Evolutionary conservation across 371 early-diverging fungal species (phyloP).

Genomic region (Thermomucor indicae-seudaticae): DNA sequence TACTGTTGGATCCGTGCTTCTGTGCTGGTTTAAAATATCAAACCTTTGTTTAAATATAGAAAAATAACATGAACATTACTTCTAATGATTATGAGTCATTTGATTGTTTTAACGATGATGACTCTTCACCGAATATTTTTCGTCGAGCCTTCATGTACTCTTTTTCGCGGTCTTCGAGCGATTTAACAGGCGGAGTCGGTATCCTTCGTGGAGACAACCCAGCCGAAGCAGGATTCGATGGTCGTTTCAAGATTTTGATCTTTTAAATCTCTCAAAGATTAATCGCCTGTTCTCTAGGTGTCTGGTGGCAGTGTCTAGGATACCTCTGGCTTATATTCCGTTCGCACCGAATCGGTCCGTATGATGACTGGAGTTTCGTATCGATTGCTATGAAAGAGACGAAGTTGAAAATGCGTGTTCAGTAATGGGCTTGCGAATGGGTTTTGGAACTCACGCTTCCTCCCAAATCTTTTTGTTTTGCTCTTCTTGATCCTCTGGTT

Average conservation of each 20-base stretch:
- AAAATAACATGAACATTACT: too few relatives aligned
- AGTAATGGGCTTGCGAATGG: not conserved
- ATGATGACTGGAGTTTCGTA: slow-evolving; percentile 16
- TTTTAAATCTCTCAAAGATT: slow-evolving; percentile 2
- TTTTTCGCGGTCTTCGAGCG: slow-evolving; percentile 24
- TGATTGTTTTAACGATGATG: not conserved
- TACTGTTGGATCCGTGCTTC: too few relatives aligned
- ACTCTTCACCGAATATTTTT: slow-evolving; percentile 12
- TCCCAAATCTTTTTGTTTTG: slow-evolving; percentile 25
- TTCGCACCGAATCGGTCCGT: slow-evolving; percentile 16
- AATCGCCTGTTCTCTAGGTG: not conserved
- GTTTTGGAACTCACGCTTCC: slow-evolving; percentile 29
- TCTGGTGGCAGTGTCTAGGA: not conserved
- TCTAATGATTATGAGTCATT: too few relatives aligned
- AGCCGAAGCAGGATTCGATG: slow-evolving; percentile 5
- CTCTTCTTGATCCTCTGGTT: slow-evolving; percentile 6
- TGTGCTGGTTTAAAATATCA: too few relatives aligned
- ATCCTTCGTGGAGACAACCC: not conserved
- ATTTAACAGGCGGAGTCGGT: slow-evolving; percentile 3
- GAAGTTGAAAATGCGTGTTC: not conserved
- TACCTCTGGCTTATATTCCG: slow-evolving; percentile 33
- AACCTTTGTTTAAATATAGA: too few relatives aligned
- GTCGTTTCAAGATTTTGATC: slow-evolving; percentile 19
- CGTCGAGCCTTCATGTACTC: slow-evolving; percentile 23
- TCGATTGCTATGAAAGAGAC: slow-evolving; percentile 10